Evolutionary conservation across 495 filamentous ascomycete species (phyloP).

Genomic region (Neurospora terricola): DNA sequence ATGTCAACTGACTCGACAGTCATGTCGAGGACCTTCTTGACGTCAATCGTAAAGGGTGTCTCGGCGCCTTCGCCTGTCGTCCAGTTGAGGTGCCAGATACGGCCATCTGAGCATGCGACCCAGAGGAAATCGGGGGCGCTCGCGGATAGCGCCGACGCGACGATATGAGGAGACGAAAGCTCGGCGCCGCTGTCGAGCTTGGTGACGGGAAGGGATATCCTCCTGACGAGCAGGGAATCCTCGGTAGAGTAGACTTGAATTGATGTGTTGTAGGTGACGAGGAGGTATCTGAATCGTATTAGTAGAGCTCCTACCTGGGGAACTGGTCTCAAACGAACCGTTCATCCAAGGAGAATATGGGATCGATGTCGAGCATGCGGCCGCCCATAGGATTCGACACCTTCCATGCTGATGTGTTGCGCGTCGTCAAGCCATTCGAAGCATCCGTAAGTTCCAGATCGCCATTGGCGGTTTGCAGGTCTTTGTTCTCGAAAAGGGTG

Average conservation of each 20-base stretch:
- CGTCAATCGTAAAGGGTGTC: constrained; percentile 25
- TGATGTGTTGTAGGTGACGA: constrained; percentile 49
- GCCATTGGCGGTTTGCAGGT: background rate
- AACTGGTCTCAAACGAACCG: constrained; percentile 43
- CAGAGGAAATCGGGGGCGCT: constrained; percentile 50
- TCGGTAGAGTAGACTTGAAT: constrained; percentile 73
- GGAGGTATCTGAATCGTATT: constrained; percentile 49
- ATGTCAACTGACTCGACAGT: constrained; percentile 31
- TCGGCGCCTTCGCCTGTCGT: constrained; percentile 41
- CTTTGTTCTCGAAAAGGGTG: background rate
- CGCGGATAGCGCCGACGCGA: constrained; percentile 51
- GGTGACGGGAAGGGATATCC: constrained; percentile 35
- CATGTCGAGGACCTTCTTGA: constrained; percentile 33
- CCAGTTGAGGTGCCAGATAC: constrained; percentile 71
- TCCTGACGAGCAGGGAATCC: constrained; percentile 67
- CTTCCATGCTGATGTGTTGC: constrained; percentile 36
- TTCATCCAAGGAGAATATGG: constrained; percentile 70
- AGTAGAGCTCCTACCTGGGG: constrained; percentile 6
- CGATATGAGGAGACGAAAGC: constrained; percentile 25
- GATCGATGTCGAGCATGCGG: constrained; percentile 61
- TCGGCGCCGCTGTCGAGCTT: constrained; percentile 12
- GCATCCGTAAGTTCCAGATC: constrained; percentile 9
- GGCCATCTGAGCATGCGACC: constrained; percentile 56
- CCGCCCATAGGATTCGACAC: constrained; percentile 55
- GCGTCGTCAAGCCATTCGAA: background rate